Base-by-base conservation (phyloP, 805 yeast species). In the Metschnikowia vanudenii region DNA sequence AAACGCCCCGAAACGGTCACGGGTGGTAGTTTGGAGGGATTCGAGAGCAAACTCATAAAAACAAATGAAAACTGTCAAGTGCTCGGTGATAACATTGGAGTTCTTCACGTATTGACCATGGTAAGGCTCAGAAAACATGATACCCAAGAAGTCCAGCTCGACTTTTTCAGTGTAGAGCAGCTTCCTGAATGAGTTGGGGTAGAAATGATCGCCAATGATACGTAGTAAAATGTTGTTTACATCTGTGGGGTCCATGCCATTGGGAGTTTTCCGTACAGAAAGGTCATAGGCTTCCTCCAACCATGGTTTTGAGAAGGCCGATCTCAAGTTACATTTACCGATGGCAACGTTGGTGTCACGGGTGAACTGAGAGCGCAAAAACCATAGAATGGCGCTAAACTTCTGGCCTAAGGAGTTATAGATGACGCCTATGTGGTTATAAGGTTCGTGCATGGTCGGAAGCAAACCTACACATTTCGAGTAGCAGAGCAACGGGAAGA, bases 371-470 rank as follows among this genome's bases (percentile, higher is more conserved):
- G 86, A 79, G 53, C 88, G 68, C 39, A 79, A 66, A 43, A 79
- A 76, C 69, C 81, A 79, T 49, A 78, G 73, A 33, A 74, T 68
- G 20, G 82, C 79, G 40, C 66, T 65, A 47, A 67, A 73, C 43
- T 72, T 73, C 50, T 76, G 78, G 45, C 73, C 76, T 39, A 69
- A 47, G n/a, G 61, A 41, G 49, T 71, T 71, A 50, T 56, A 52
- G 18, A 73, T 67, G 58, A 71, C 75, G 2, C 84, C 87, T 39
- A 79, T 71, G 53, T 80, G 82, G 53, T 80, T 80, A 54, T 78
- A 78, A 24, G 81, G 84, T 55, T 84, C 90, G 43, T 86, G 86
- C 46, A 82, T 70, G 0, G 88, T 79, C 1, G 92, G 91, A 22
- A 84, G 61, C 16, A 85, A 63, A 22, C 78, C 57, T 28, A 80